phyloP scores from a whole-genome alignment of 495 filamentous ascomycete species.

The Opeltia flavorubescens region DNA sequence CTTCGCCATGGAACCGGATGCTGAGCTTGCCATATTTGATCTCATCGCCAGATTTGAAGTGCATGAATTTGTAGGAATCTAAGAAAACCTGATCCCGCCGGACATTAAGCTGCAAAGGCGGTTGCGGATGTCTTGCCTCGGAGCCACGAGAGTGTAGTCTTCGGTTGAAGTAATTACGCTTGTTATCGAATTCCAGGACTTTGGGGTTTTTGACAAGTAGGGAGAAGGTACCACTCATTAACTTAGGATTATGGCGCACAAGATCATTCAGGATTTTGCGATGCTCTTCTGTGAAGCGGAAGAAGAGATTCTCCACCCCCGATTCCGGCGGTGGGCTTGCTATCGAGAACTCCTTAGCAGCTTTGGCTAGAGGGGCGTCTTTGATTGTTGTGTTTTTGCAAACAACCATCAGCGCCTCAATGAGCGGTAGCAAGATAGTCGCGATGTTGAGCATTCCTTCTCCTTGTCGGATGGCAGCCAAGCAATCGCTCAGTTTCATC shows the following conservation, averaged over 20 bases:
- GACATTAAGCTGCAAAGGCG: conserved; percentile 74
- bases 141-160: conserved; percentile 66
- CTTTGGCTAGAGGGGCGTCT: conserved; percentile 42
- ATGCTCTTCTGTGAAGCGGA: conserved; percentile 96
- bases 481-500: conserved; percentile 85
- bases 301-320: conserved; percentile 83
- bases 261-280: conserved; percentile 97
- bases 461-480: conserved; percentile 74
- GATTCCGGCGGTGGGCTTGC: conserved; percentile 69
- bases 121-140: conserved; percentile 50
- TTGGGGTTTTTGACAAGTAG: conserved; percentile 96
- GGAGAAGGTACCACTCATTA: conserved; percentile 97
- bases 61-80: conserved; percentile 91
- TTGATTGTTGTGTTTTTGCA: conserved; percentile 91
- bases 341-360: conserved; percentile 53
- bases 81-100: conserved; percentile 95
- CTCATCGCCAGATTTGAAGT: conserved; percentile 88
- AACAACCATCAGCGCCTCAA: conserved; percentile 96
- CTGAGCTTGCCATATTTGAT: conserved; percentile 97
- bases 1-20: conserved; percentile 93
- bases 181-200: conserved; percentile 98
- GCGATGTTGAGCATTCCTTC: conserved; percentile 95
- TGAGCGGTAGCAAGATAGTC: conserved; percentile 82
- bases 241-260: conserved; percentile 86
- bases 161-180: conserved; percentile 96